A percentile compares a stretch with the other conserved stretches of the same genome.
These are phyloP conservation scores for Dactylonectria estremocensis DNA, from an alignment of 2,329 filamentous ascomycete genomes.

Conservation along the genomic window DNA sequence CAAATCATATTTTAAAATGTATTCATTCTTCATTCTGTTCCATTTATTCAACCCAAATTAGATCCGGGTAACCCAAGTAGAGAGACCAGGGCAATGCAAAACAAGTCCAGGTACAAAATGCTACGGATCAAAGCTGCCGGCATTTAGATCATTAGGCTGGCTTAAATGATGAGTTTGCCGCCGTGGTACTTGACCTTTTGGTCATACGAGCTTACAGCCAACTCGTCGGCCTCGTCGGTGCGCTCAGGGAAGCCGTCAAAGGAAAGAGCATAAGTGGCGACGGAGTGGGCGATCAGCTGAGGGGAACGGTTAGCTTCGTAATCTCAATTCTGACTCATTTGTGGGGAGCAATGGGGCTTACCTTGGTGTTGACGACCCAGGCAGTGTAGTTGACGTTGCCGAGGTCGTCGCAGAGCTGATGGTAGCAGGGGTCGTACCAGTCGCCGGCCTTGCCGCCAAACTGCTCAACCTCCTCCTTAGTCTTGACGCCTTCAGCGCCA, in stretches of 20 bases:
- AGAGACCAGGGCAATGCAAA: not conserved
- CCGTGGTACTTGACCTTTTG: conserved; percentile 65
- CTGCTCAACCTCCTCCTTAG: conserved; percentile 72
- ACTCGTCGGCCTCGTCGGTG: conserved; percentile 50
- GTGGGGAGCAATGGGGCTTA: conserved; percentile 47
- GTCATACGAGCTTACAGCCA: conserved; percentile 51
- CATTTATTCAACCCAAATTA: conserved; percentile 7
- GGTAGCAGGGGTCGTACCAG: conserved; percentile 73
- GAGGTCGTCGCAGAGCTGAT: conserved; percentile 74
- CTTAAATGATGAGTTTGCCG: conserved; percentile 62
- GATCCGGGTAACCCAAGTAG: conserved; percentile 21
- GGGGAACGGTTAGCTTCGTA: conserved; percentile 36
- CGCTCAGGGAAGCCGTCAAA: conserved; percentile 77
- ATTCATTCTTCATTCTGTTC: conserved; percentile 27
- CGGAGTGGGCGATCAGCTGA: conserved; percentile 78
- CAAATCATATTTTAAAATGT: conserved; percentile 20
- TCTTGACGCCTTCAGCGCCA: conserved; percentile 84
- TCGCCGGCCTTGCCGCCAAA: conserved; percentile 81
- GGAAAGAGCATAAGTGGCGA: conserved; percentile 78
- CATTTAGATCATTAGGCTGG: not conserved
- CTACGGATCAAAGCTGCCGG: not conserved
- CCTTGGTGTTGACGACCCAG: conserved; percentile 74
- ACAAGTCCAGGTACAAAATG: conserved; percentile 20
- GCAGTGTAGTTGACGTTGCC: conserved; percentile 72
- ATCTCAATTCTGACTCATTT: not conserved